Conservation (phyloP, 768 basidiomycete species). For the Fomitopsis serialis region DNA sequence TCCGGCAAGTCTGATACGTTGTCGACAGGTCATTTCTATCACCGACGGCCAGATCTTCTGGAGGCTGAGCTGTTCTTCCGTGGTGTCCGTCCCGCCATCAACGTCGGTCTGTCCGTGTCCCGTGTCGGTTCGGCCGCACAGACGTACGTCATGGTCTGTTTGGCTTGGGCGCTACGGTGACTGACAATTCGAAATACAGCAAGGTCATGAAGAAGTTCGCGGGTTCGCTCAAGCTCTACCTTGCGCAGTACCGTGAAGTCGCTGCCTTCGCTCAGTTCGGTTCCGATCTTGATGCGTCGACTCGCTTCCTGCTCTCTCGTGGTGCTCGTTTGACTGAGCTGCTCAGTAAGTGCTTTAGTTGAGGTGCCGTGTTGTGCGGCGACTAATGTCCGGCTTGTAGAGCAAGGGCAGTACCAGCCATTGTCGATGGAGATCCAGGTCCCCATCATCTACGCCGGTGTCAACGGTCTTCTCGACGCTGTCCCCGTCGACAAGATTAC, state of each 20-base stretch:
- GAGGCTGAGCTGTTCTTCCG: constrained; percentile 99
- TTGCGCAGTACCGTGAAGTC: constrained; percentile 99
- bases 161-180: not conserved
- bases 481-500: constrained; percentile 95
- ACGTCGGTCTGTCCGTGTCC: constrained; percentile 99
- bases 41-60: constrained; percentile 99
- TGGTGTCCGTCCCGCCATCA: constrained; percentile 99
- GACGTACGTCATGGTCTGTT: constrained; percentile 58
- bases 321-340: constrained; percentile 98
- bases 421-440: constrained; percentile 95
- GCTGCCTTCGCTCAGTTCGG: constrained; percentile 99
- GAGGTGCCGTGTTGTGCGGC: not conserved
- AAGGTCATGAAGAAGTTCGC: constrained; percentile 99
- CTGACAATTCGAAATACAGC: constrained; percentile 29
- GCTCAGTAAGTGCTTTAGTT: constrained; percentile 60
- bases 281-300: constrained; percentile 99
- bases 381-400: constrained; percentile 35
- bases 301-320: constrained; percentile 96
- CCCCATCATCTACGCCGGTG: constrained; percentile 98
- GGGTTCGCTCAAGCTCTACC: constrained; percentile 98
- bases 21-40: constrained; percentile 90
- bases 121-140: constrained; percentile 99
- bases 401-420: constrained; percentile 98
- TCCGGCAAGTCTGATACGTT: constrained; percentile 5
- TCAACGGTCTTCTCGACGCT: constrained; percentile 97